Evolutionary conservation across 768 basidiomycete genomes (phyloP).

Genomic region (Pleurotus cornucopiae): DNA sequence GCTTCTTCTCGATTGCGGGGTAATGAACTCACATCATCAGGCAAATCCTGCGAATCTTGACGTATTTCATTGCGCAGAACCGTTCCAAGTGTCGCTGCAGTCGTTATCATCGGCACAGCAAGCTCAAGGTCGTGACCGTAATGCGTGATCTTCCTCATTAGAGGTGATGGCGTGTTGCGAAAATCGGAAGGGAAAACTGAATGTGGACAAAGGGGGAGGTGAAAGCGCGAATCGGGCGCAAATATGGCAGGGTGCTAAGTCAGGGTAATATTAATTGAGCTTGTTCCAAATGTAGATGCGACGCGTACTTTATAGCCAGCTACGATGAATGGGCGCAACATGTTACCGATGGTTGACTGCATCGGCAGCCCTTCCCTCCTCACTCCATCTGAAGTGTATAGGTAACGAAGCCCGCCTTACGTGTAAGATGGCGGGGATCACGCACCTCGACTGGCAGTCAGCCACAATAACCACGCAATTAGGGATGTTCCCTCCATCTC

Average conservation of each 20-base stretch:
- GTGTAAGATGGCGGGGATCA: background rate
- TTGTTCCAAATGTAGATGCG: background rate
- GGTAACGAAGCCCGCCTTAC: background rate
- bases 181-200: constrained; percentile 15
- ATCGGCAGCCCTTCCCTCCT: constrained; percentile 21
- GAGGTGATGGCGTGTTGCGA: constrained; percentile 28
- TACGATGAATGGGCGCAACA: constrained; percentile 35
- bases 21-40: constrained; percentile 16
- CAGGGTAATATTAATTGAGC: background rate
- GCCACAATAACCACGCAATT: constrained; percentile 43
- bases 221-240: constrained; percentile 40
- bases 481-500: constrained; percentile 35
- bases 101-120: constrained; percentile 34
- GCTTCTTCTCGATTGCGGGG: constrained; percentile 33
- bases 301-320: constrained; percentile 35
- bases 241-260: constrained; percentile 37
- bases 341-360: constrained; percentile 22
- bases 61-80: constrained; percentile 31
- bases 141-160: constrained; percentile 29
- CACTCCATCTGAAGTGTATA: constrained; percentile 25
- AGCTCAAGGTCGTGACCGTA: constrained; percentile 36
- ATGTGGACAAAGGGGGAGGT: constrained; percentile 31
- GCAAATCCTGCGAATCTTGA: constrained; percentile 24
- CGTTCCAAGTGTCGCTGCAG: constrained; percentile 35
- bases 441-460: constrained; percentile 36